Evolutionary conservation across 192 early-diverging fungal species (phyloP).

Genomic region (Podila horticola): DNA sequence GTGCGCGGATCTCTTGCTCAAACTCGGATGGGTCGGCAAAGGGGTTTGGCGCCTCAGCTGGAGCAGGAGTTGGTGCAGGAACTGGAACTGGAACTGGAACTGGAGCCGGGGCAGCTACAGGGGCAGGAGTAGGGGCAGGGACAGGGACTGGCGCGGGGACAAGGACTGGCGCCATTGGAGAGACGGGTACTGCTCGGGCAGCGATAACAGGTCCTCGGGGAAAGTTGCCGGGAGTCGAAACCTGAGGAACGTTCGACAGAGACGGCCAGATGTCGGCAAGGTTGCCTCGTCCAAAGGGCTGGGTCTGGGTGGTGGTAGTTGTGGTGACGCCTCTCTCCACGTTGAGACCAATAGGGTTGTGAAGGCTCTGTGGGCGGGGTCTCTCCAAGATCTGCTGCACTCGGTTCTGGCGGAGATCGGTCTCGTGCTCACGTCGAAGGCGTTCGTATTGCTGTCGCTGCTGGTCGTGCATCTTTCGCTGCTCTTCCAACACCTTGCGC

Average conservation of each 20-base stretch:
- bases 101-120: neutral
- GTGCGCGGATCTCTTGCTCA: slow-evolving; percentile 24
- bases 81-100: neutral
- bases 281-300: slow-evolving; percentile 3
- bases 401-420: slow-evolving; percentile 2
- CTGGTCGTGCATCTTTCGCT: slow-evolving; percentile 3
- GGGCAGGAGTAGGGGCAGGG: neutral
- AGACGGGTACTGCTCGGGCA: neutral
- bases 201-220: slow-evolving; percentile 5
- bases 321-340: neutral
- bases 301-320: neutral
- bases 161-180: neutral
- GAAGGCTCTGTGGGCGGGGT: neutral
- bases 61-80: neutral
- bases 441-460: slow-evolving; percentile 5
- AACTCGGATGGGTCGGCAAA: slow-evolving; percentile 44
- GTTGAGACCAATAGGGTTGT: neutral
- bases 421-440: slow-evolving; percentile 11
- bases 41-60: slow-evolving; percentile 9
- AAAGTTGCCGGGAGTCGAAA: slow-evolving; percentile 25
- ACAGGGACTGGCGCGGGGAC: neutral
- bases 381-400: neutral
- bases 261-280: slow-evolving; percentile 23
- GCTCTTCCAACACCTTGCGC: neutral
- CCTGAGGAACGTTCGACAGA: neutral